phyloP scores from a whole-genome alignment of 2,329 filamentous ascomycete species.

The Knufia fluminis region DNA sequence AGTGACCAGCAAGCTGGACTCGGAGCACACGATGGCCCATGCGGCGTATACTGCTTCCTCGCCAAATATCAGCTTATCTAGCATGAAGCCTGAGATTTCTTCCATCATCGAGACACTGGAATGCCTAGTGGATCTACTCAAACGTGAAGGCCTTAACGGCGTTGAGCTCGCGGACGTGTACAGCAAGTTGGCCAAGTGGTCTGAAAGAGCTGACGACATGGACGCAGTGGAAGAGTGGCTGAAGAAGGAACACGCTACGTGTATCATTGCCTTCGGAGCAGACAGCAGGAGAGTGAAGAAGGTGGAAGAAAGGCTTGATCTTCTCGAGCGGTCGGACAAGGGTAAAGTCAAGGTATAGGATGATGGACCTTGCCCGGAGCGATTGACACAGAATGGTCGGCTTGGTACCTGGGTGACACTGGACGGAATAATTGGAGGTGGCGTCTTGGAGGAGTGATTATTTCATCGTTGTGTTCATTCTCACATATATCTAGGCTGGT shows the following conservation, averaged over 20 bases:
- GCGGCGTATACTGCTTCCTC: no score
- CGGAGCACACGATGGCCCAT: no score
- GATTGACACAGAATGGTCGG: no score
- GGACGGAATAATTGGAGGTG: no score
- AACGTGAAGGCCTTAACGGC: slow-evolving; percentile 16
- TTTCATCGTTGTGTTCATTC: no score
- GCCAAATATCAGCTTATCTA: not conserved
- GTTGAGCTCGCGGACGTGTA: slow-evolving; percentile 17
- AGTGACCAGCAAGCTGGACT: no score
- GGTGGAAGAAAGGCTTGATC: not conserved
- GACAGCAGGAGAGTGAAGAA: not conserved
- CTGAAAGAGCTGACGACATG: slow-evolving; percentile 9
- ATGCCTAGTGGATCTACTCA: slow-evolving; percentile 9
- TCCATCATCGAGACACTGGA: not conserved
- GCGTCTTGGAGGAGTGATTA: no score
- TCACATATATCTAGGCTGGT: no score
- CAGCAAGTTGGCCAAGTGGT: slow-evolving; percentile 19
- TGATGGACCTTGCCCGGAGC: no score
- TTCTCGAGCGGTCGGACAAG: not conserved
- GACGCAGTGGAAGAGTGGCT: not conserved
- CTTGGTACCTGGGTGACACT: no score
- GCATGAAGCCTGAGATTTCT: not conserved
- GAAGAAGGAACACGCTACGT: not conserved
- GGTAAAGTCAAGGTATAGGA: no score
- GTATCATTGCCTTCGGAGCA: not conserved